A percentile compares a stretch with the other conserved stretches of the same genome.
Evolutionary conservation across 371 early-diverging fungal species (phyloP).

Genomic region (Sporodiniella umbellata): DNA sequence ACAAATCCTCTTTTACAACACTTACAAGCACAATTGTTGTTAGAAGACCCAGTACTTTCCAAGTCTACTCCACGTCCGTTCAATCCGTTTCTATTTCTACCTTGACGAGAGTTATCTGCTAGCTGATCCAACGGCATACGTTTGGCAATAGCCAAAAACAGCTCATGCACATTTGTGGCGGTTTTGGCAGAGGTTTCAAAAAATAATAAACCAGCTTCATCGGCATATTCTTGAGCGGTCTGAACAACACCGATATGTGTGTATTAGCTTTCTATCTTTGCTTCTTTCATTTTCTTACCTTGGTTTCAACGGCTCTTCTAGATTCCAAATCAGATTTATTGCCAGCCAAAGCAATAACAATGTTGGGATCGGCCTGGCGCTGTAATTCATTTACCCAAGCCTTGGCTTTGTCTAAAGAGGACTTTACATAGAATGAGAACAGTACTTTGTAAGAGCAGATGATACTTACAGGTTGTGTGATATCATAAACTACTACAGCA

Average conservation of each 20-base stretch:
- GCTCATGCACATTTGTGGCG: conserved; percentile 81
- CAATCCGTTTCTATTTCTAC: conserved; percentile 24
- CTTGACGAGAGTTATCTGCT: conserved; percentile 38
- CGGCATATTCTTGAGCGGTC: conserved; percentile 90
- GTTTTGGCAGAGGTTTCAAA: conserved; percentile 95
- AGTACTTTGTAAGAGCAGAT: neutral
- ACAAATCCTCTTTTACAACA: too few relatives aligned
- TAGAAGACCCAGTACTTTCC: conserved; percentile 26
- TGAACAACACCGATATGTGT: conserved; percentile 11
- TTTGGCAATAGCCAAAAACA: conserved; percentile 81
- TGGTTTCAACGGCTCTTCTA: conserved; percentile 69
- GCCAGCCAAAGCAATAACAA: conserved; percentile 96
- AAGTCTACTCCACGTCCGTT: conserved; percentile 44
- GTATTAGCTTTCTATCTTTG: conserved; percentile 8
- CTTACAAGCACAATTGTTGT: conserved; percentile 50
- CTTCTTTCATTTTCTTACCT: conserved; percentile 22
- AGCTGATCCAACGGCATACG: conserved; percentile 51
- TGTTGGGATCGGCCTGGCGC: conserved; percentile 93
- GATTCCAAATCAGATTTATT: conserved; percentile 90
- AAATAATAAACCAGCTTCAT: conserved; percentile 84
- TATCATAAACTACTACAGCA: conserved; percentile 97
- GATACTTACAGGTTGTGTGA: conserved; percentile 80
- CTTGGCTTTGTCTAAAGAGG: conserved; percentile 95
- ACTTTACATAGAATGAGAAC: conserved; percentile 34
- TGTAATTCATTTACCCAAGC: conserved; percentile 98